Evolutionary conservation across 192 early-diverging fungal species (phyloP), one percentile per base, ranked within the genome.

Genomic region (Glomus cerebriforme): DNA sequence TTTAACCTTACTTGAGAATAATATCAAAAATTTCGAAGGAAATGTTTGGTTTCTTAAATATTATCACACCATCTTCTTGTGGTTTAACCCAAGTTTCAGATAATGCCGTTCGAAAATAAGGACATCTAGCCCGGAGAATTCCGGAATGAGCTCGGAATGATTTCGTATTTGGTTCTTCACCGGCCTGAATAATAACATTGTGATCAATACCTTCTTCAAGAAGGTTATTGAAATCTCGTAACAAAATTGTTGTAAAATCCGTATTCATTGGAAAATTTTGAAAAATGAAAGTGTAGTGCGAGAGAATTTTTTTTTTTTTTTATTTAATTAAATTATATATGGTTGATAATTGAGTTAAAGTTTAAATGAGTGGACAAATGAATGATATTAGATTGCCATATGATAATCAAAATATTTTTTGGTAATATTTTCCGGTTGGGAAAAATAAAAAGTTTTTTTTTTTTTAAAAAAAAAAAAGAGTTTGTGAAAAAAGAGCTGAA

Each of bases 91-190:
- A 73, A 24, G 26, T 73, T 29, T 73, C 54, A 8, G 72, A 73
- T 59, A 73, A 54, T 24, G 72, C 72, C 7, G 45, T n/a, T 26
- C 47, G 72, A 54, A 73, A 73, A 59, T 73, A 73, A 27, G 72
- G 43, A 58, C 47, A 73, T 58, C 54, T 47, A 5, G 72, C 72
- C 17, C 26, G 27, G 8, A 73, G 45, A 58, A 73, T 73, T 19
- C 54, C 47, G 7, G 72, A 58, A 54, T 73, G 72, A 32, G 54
- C 72, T 58, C 32, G 24, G 24, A 73, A 73, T 59, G 43, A 47
- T 73, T 54, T 73, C 31, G 17, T 73, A 29, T 73, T 59, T 24
- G 43, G 43, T 49, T 73, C 72, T 32, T 59, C 71, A 19, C 71
- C 72, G 17, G 27, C 72, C 13, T 73, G 72, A 17, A 73, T 73